Evolutionary conservation across 495 filamentous ascomycete genomes (phyloP).

Genomic region (Aspergillus homomorphus): DNA sequence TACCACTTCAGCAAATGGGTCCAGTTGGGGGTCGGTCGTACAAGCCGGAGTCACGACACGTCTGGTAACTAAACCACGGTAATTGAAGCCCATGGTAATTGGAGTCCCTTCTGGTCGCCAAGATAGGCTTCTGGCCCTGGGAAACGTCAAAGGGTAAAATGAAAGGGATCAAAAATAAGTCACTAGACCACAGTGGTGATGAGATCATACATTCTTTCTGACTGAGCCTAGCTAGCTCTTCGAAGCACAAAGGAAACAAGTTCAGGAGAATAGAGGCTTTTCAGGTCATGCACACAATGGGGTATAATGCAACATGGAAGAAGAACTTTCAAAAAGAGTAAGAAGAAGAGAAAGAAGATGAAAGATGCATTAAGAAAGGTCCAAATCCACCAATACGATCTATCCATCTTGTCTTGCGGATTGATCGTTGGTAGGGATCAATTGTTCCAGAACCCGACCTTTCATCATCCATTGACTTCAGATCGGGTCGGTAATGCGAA

Average conservation of each 20-base stretch:
- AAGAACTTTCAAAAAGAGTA: not conserved
- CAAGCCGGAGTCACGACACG: conserved; percentile 3
- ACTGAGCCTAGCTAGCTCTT: not conserved
- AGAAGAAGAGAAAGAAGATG: not conserved
- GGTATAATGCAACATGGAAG: not conserved
- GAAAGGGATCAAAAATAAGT: not conserved
- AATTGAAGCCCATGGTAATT: too few species aligned
- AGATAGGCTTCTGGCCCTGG: not conserved
- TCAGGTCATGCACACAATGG: not conserved
- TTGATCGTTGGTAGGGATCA: conserved; percentile 14
- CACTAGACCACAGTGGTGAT: not conserved
- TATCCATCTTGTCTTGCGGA: not conserved
- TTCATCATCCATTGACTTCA: not conserved
- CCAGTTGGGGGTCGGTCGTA: conserved; percentile 1
- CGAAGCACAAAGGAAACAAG: not conserved
- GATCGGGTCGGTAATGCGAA: not conserved
- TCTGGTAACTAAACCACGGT: not conserved
- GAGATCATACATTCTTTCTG: not conserved
- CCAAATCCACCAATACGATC: not conserved
- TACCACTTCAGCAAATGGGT: not conserved
- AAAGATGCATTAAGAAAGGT: not conserved
- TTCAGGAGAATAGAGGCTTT: not conserved
- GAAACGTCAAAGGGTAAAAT: not conserved
- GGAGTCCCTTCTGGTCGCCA: not conserved
- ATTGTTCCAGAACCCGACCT: conserved; percentile 15